Conservation (phyloP, 768 basidiomycete species). For the Amanita rubescens region DNA sequence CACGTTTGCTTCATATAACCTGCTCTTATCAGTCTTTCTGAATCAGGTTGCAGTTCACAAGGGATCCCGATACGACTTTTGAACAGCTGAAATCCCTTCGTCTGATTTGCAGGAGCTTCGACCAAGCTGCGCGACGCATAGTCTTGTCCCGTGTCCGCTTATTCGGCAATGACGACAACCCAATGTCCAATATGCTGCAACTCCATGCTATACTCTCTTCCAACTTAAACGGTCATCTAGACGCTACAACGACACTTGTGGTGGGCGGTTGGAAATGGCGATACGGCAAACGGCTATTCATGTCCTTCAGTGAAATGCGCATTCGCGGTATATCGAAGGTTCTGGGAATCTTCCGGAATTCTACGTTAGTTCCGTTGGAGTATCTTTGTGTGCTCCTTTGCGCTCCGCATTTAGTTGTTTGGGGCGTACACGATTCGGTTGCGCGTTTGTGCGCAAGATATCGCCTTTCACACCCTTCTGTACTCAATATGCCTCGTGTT, state of each 20-base stretch:
- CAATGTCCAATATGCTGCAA: background rate
- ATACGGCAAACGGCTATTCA: background rate
- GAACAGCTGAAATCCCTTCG: conserved; percentile 1
- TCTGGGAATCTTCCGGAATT: background rate
- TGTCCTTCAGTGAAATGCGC: conserved; percentile 5
- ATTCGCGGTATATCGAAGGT: background rate
- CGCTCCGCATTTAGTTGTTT: background rate
- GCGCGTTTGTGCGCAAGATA: background rate
- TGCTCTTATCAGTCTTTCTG: background rate
- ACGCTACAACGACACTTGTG: background rate
- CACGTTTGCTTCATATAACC: no score
- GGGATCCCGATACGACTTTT: conserved; percentile 3
- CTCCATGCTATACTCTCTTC: background rate
- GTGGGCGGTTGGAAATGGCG: conserved; percentile 1
- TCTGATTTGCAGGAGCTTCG: background rate
- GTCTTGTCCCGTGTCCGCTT: background rate
- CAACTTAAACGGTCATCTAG: background rate
- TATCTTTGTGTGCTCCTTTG: background rate
- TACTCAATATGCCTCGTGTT: background rate
- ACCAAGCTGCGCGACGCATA: background rate
- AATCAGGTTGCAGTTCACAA: background rate
- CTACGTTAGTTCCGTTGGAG: background rate
- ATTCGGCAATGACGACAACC: background rate
- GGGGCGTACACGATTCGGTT: background rate
- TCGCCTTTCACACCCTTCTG: background rate